Conservation (phyloP, 2,329 filamentous ascomycete species). For the Diplodia mutila region DNA sequence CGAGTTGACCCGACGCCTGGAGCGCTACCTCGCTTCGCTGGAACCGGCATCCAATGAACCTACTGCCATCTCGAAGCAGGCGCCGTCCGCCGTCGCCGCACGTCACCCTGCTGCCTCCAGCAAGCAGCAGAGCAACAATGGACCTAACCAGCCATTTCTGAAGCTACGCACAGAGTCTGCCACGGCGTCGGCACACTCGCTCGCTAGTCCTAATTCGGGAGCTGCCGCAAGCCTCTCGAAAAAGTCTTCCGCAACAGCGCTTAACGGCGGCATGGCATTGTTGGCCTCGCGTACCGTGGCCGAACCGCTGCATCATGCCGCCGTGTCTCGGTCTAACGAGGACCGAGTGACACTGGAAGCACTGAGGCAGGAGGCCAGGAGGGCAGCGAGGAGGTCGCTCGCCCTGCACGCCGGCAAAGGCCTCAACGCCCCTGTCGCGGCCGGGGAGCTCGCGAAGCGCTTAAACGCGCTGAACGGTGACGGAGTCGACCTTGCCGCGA, state of each 20-base stretch:
- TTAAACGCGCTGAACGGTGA: background rate
- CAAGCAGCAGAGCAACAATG: background rate
- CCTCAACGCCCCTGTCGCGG: background rate
- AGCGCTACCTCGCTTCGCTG: conserved; percentile 16
- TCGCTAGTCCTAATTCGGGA: background rate
- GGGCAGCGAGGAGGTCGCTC: background rate
- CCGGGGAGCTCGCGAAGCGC: conserved; percentile 1
- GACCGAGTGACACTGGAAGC: background rate
- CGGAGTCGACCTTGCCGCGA: background rate
- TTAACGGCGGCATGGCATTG: background rate
- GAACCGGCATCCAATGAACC: background rate
- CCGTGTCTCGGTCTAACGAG: background rate
- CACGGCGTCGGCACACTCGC: background rate
- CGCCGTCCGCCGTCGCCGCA: background rate
- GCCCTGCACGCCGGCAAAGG: background rate
- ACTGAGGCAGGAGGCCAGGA: background rate
- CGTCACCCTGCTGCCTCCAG: background rate
- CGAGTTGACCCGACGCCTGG: conserved; percentile 8
- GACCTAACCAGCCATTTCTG: background rate
- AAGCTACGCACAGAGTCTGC: background rate
- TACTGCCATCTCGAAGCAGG: background rate
- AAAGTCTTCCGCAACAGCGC: background rate
- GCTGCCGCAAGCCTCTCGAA: background rate
- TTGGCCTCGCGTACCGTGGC: background rate
- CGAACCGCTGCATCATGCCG: background rate